Evolutionary conservation across 2,329 filamentous ascomycete species (phyloP), one percentile per base, ranked within the genome.

Genomic region (Huntiella savannae): DNA sequence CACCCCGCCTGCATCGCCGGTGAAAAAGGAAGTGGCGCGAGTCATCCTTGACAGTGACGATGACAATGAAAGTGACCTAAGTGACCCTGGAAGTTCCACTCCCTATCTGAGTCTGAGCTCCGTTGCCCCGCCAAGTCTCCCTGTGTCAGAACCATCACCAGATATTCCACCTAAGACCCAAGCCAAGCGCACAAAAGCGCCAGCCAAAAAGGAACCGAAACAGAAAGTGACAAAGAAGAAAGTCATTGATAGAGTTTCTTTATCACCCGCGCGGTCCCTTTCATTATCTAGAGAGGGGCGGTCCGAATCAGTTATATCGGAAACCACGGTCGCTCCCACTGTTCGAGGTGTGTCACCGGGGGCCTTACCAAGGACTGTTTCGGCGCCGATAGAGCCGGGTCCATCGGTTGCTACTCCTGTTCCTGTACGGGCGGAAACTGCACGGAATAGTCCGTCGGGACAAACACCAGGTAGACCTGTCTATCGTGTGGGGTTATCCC

Each of bases 401-500:
- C 22, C 22, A 28, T 28, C 22, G 22, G 22, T 28, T 28, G 22
- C 22, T 28, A 28, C 6, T 28, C 28, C 41, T 12, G 13, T 8
- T 8, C 13, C 37, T 4, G 11, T 7, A 40, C 19, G 13, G 22
- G 22, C 22, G 6, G 22, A 28, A 28, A 28, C 22, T 28, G 22
- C 22, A 28, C 22, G 22, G 8, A 28, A 28, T 28, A 28, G 22
- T 28, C 22, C 22, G 22, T 28, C 22, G 22, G 22, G 22, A 3
- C 22, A 28, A 28, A 28, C 22, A 7, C 22, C 22, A 7, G 12
- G 35, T 7, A 50, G 65, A 50, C 66, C 66, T 12, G 51, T 63
- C 12, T 69, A 67, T 51, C 62, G 69, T 12, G 68, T 73, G 46
- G 69, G 69, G 3, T 55, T 72, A 52, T 72, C 69, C 58, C 70